A percentile compares a stretch with the other conserved stretches of the same genome.
Conservation (phyloP, 352 stramenopile species). For the Pythium apleroticum region DNA sequence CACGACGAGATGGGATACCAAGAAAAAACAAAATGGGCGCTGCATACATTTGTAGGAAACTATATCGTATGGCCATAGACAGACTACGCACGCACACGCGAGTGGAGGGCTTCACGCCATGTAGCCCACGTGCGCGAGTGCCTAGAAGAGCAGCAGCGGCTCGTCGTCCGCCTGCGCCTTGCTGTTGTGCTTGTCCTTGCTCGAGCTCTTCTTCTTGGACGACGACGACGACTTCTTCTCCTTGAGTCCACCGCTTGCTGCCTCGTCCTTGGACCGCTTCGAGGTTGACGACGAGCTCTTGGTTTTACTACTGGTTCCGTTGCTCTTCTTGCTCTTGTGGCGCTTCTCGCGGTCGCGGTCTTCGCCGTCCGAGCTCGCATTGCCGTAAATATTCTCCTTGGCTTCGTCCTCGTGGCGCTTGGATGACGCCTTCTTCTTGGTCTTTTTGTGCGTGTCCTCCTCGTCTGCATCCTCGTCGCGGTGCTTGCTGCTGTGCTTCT, state of each 20-base stretch:
- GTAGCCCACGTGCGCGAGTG: constrained; percentile 1
- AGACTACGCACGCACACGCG: neutral
- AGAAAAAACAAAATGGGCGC: neutral
- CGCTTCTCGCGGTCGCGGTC: constrained; percentile 22
- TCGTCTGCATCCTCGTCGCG: constrained; percentile 27
- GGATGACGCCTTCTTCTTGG: constrained; percentile 30
- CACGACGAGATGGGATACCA: neutral
- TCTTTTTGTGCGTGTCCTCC: constrained; percentile 45
- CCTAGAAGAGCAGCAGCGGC: constrained; percentile 78
- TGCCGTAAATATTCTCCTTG: constrained; percentile 54
- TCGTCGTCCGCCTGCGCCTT: constrained; percentile 42
- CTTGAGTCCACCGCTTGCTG: constrained; percentile 19
- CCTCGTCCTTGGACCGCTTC: constrained; percentile 12
- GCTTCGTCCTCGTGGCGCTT: constrained; percentile 33
- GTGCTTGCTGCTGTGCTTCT: constrained; percentile 41
- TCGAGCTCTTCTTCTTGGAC: constrained; percentile 51
- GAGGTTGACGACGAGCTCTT: constrained; percentile 23
- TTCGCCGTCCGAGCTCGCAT: constrained; percentile 40
- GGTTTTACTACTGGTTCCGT: constrained; percentile 33
- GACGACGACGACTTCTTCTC: constrained; percentile 38
- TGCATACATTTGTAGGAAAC: neutral
- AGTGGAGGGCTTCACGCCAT: constrained; percentile 18
- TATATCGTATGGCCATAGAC: neutral
- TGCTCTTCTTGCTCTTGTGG: constrained; percentile 44
- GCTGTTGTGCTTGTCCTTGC: constrained; percentile 32